Base-by-base conservation (phyloP, 177 flowering plant species). In the Vitis hybrid region DNA sequence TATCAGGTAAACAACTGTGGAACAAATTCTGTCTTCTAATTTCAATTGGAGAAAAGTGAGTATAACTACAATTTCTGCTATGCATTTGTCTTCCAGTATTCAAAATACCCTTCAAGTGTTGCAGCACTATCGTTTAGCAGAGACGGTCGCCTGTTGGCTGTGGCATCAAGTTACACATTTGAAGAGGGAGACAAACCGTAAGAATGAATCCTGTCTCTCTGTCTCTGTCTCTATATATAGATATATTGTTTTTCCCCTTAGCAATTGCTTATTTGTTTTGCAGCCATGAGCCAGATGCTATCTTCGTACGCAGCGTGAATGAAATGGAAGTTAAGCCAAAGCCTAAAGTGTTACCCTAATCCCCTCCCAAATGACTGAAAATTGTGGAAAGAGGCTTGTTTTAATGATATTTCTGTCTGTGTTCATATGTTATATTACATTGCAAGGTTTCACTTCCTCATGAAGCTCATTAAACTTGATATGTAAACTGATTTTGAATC, bases 201-300 rank as follows among this genome's bases (percentile, higher is more conserved):
- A 71, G 86, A 60, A 60, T 26, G 5, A 50, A 65, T 66, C 67
- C 12, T 65, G 31, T 55, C 68, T 45, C 62, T 45, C 55, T 62
- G 4, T 20, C 60, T 22, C 13, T 65, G 48, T 64, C 14, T 39
- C 2, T 29, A n/a, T 13, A 16, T 22, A 20, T 26, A 55, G 10
- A 7, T 1, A 52, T 2, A 20, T 15, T 16, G 29, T 53, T 53
- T 5, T 33, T 3, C 59, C 19, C 16, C 62, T 72, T 49, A 53
- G 13, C 13, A 22, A 45, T 53, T 60, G 1, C 20, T 14, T 67
- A 18, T 73, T 22, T 31, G 15, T 79, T 64, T 74, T 86, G 85
- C 91, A 96, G 99, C 10, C 99, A 96, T 70, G 99, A 96, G 74
- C 94, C 92, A n/a, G 99, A 93, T 85, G 84, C 97, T 33, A 91